A percentile compares a stretch with the other conserved stretches of the same genome.
phyloP scores from a whole-genome alignment of 441 rosid genomes.

The Pelargonium citronellum region DNA sequence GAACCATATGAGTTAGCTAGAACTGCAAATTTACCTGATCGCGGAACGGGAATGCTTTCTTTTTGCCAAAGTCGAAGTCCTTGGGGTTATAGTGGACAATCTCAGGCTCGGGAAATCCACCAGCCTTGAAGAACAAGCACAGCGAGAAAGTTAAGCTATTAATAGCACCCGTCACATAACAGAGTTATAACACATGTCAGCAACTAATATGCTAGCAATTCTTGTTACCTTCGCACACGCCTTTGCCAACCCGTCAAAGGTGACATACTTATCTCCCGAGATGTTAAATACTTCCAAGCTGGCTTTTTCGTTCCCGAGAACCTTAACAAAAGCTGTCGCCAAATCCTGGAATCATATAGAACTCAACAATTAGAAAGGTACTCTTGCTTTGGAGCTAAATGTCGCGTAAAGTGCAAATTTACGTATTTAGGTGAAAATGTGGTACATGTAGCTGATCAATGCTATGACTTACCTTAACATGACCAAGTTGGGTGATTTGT shows the following conservation, averaged over 20 bases:
- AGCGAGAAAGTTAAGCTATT: neutral
- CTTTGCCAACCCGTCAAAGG: constrained; percentile 80
- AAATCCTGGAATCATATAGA: constrained; percentile 50
- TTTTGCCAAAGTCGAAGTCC: constrained; percentile 90
- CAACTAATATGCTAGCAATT: too few relatives aligned
- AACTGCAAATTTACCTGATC: constrained; percentile 58
- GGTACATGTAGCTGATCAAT: too few relatives aligned
- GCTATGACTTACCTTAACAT: constrained; percentile 57
- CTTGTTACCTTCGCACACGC: constrained; percentile 85
- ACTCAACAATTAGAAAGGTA: neutral
- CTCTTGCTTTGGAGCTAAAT: too few relatives aligned
- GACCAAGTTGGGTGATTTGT: constrained; percentile 86
- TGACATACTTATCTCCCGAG: constrained; percentile 83
- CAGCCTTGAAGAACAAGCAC: constrained; percentile 47
- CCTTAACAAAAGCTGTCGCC: constrained; percentile 64
- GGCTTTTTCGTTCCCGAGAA: constrained; percentile 82
- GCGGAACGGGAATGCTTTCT: constrained; percentile 96
- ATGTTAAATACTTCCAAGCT: constrained; percentile 80
- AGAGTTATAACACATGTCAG: too few relatives aligned
- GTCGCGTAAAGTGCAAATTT: too few relatives aligned
- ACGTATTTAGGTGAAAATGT: too few relatives aligned
- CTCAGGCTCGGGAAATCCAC: constrained; percentile 91
- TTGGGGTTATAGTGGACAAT: constrained; percentile 78
- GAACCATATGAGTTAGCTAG: neutral
- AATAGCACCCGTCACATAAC: too few relatives aligned